Evolutionary conservation across 306 rosid species (phyloP).

Genomic region (Sphenostylis stenocarpa): DNA sequence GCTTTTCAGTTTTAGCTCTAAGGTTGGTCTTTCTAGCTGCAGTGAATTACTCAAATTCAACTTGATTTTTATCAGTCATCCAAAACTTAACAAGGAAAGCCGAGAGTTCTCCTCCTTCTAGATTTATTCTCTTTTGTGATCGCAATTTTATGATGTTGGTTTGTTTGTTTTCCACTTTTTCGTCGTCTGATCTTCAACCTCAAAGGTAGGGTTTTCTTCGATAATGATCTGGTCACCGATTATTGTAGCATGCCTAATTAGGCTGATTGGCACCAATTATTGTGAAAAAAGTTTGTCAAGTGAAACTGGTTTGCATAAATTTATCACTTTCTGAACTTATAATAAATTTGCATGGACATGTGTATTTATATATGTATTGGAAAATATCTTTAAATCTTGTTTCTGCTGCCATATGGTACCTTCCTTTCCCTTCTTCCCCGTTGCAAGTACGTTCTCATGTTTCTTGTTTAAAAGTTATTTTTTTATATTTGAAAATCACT

Average conservation of each 20-base stretch:
- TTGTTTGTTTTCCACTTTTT: not conserved
- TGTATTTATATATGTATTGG: no score
- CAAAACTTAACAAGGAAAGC: not conserved
- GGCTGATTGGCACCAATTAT: not conserved
- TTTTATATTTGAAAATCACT: constrained; percentile 6
- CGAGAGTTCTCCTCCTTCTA: not conserved
- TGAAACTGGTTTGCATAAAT: not conserved
- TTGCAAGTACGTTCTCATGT: not conserved
- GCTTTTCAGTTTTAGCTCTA: constrained; percentile 23
- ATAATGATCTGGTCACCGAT: constrained; percentile 22
- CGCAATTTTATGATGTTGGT: not conserved
- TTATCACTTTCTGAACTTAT: not conserved
- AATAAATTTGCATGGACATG: constrained; percentile 18
- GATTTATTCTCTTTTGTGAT: not conserved
- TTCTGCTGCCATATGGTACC: constrained; percentile 13
- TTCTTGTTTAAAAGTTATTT: constrained; percentile 24
- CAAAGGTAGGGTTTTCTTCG: constrained; percentile 34
- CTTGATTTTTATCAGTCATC: not conserved
- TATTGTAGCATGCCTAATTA: constrained; percentile 1
- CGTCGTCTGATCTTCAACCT: constrained; percentile 19
- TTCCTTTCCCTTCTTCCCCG: not conserved
- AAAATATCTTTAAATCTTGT: no score
- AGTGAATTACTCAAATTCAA: not conserved
- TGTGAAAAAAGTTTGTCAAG: constrained; percentile 6
- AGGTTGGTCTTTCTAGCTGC: constrained; percentile 32